Percentiles rank a stretch among this genome's conserved stretches.
Conservation (phyloP, 2,329 filamentous ascomycete genomes). For the Dothiorella sarmentorum region DNA sequence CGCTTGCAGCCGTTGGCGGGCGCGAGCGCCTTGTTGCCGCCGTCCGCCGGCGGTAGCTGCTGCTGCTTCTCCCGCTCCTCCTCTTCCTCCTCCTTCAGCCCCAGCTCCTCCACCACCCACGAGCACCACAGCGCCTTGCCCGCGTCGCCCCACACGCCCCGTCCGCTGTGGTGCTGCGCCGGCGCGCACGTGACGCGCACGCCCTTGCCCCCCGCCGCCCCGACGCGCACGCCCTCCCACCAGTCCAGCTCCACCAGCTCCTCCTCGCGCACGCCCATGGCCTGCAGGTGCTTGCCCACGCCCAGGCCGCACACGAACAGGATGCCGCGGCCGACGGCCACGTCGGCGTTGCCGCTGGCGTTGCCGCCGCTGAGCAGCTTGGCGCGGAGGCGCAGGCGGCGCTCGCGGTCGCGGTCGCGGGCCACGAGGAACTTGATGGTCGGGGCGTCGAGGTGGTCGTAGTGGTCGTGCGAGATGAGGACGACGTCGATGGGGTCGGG, state of each 20-base stretch:
- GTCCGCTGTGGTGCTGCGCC: constrained; percentile 47
- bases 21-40: not conserved
- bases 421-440: constrained; percentile 37
- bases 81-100: not conserved
- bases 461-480: constrained; percentile 55
- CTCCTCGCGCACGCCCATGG: constrained; percentile 35
- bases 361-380: no score
- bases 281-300: constrained; percentile 36
- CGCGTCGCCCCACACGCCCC: constrained; percentile 39
- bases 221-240: constrained; percentile 46
- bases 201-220: constrained; percentile 31
- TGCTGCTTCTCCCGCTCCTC: no score
- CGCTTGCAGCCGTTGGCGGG: not conserved
- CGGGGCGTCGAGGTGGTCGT: constrained; percentile 52
- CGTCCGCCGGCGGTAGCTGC: no score
- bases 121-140: constrained; percentile 48
- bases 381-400: no score
- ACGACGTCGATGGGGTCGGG: constrained; percentile 50
- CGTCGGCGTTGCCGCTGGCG: no score
- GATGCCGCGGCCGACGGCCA: not conserved
- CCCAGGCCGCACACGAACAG: constrained; percentile 43
- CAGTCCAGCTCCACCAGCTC: constrained; percentile 49
- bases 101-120: constrained; percentile 40
- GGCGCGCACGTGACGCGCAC: constrained; percentile 45
- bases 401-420: not conserved